These are phyloP conservation scores for Sporopachydermia quercuum DNA, from an alignment of 805 yeast genomes.

Conservation along the genomic window DNA sequence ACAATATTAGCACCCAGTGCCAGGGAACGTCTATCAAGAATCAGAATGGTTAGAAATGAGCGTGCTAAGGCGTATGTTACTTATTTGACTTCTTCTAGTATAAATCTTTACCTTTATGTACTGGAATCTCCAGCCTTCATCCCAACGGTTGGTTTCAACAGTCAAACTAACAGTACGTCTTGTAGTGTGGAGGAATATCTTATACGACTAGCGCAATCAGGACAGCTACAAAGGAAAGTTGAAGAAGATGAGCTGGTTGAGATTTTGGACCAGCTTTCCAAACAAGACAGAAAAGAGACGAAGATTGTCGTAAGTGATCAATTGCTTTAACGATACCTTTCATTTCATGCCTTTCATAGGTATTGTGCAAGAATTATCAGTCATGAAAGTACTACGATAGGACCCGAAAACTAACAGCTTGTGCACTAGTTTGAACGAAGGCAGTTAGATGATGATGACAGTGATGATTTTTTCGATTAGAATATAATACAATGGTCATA, in stretches of 20 bases:
- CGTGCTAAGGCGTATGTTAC: slow-evolving; percentile 48
- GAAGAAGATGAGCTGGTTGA: slow-evolving; percentile 71
- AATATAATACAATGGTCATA: no score
- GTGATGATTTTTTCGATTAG: slow-evolving; percentile 20
- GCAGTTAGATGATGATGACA: slow-evolving; percentile 23
- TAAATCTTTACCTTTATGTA: no score
- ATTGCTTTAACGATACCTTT: no score
- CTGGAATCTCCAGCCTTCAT: no score
- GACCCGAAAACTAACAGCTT: neutral
- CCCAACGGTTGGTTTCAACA: neutral
- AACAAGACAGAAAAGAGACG: slow-evolving; percentile 47
- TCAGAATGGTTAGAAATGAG: slow-evolving; percentile 80
- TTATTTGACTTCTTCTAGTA: neutral
- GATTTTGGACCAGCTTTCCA: slow-evolving; percentile 68
- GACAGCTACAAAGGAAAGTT: slow-evolving; percentile 62
- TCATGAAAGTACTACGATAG: no score
- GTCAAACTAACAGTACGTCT: slow-evolving; percentile 5
- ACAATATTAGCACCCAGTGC: slow-evolving; percentile 74
- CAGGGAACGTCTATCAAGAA: slow-evolving; percentile 74
- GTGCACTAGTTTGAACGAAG: slow-evolving; percentile 30
- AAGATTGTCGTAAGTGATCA: slow-evolving; percentile 45
- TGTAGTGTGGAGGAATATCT: slow-evolving; percentile 62
- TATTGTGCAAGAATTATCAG: no score
- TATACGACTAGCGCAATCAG: slow-evolving; percentile 55
- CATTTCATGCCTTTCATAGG: no score